Base-by-base conservation (phyloP, 805 yeast genomes). In the Jamesozyma gamospora region DNA sequence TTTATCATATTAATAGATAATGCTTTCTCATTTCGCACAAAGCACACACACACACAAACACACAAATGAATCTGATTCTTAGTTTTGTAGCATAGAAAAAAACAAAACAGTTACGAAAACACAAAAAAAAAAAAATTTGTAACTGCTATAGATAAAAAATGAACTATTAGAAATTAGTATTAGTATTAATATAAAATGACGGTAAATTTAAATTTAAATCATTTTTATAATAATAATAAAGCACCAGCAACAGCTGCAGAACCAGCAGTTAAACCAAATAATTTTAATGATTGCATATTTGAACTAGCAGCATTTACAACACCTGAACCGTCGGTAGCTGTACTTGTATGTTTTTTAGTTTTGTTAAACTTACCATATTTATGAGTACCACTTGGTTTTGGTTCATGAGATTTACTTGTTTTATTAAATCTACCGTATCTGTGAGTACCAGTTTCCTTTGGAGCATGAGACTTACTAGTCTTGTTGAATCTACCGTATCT, bases 401-500 rank as follows among this genome's bases (percentile, higher is more conserved):
- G 45, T n/a, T 59, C 44, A n/a, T 51, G 38, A 31, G 65, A 75
- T 79, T 62, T 48, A 5, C 51, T 43, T 33, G 58, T 55, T 47
- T 68, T 64, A 56, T 67, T 67, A 66, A 73, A 68, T 54, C 68
- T 67, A 46, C 82, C 82, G 50, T 63, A 64, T 45, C 60, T 69
- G 64, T 75, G 80, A 39, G 82, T 75, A 46, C 73, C 72, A 41
- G 72, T 62, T 14, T 62, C 28, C 47, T 51, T 44, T 6, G 69
- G 45, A n/a, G 60, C 45, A 14, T 51, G 38, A 13, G 62, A 50
- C 34, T 62, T 50, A 17, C 48, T 45, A 34, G 61, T 58, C 53
- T 69, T 65, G 59, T 68, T 67, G 65, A 74, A 69, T 53, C 67
- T 67, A 48, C 83, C 83, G 48, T 65, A 66, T 45, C 60, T 70